These are phyloP conservation scores for Aaosphaeria pasadenensis DNA, from an alignment of 2,329 filamentous ascomycete genomes.

Conservation along the genomic window DNA sequence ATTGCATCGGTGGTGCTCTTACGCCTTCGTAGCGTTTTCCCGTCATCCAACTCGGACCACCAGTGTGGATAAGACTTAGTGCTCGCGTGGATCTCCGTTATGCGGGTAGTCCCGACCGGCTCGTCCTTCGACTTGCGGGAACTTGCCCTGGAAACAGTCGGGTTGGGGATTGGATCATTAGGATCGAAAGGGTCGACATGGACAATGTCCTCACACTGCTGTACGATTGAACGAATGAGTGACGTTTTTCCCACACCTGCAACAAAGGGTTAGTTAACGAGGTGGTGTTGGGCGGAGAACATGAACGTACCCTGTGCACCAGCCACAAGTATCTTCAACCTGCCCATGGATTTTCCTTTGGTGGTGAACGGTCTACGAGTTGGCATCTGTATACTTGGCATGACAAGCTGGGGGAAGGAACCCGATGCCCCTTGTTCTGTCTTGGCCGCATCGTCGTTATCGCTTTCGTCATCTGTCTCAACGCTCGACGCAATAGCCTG, in stretches of 20 bases:
- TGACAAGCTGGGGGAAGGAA: slow-evolving; percentile 75
- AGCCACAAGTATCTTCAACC: slow-evolving; percentile 83
- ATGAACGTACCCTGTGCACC: slow-evolving; percentile 66
- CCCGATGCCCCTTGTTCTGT: slow-evolving; percentile 29
- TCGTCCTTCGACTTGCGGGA: slow-evolving; percentile 22
- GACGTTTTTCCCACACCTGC: slow-evolving; percentile 84
- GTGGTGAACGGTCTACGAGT: slow-evolving; percentile 85
- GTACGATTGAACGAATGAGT: slow-evolving; percentile 82
- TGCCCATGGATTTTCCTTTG: slow-evolving; percentile 77
- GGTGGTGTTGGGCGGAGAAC: background rate
- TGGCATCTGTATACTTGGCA: slow-evolving; percentile 94
- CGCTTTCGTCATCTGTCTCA: slow-evolving; percentile 50
- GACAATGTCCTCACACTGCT: slow-evolving; percentile 86
- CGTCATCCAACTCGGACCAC: slow-evolving; percentile 79
- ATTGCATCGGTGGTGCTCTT: slow-evolving; percentile 72
- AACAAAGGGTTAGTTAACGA: slow-evolving; percentile 8
- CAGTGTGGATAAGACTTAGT: slow-evolving; percentile 72
- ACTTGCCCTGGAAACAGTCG: slow-evolving; percentile 20
- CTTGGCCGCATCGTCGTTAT: background rate
- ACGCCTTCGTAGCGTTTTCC: slow-evolving; percentile 55
- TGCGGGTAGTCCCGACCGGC: slow-evolving; percentile 16
- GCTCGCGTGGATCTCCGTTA: slow-evolving; percentile 45
- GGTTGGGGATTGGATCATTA: slow-evolving; percentile 20
- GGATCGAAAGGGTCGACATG: slow-evolving; percentile 70
- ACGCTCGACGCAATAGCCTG: slow-evolving; percentile 54